phyloP scores from a whole-genome alignment of 257 asterid genomes.

The Nicotiana undulata region DNA sequence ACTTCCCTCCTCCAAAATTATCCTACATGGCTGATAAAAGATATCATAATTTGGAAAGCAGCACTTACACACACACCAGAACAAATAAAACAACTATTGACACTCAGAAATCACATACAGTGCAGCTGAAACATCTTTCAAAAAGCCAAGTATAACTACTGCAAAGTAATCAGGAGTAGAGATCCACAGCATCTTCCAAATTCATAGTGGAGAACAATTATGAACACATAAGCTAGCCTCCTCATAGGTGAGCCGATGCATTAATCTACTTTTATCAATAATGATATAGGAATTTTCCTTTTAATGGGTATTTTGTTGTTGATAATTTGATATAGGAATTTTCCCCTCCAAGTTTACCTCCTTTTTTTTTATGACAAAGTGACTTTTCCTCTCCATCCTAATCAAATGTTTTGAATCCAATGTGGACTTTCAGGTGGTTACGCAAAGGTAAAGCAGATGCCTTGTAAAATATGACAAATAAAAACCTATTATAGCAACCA shows the following conservation, averaged over 20 bases:
- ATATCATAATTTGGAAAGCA: neutral
- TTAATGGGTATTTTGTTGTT: no score
- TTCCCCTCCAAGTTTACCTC: neutral
- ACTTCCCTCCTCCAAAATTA: neutral
- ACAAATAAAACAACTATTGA: neutral
- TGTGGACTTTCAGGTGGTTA: neutral
- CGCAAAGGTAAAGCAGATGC: neutral
- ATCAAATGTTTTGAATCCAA: neutral
- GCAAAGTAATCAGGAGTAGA: neutral
- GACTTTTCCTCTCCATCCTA: neutral
- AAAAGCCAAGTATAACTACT: neutral
- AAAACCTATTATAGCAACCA: neutral
- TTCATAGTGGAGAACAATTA: neutral
- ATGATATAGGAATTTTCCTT: neutral
- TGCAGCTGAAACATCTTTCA: neutral
- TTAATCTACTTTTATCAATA: neutral
- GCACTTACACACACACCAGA: neutral
- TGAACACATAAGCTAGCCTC: neutral
- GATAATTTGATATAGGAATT: neutral
- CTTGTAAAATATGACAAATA: neutral
- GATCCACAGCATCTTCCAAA: neutral
- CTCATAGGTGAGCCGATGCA: neutral
- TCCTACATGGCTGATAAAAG: neutral
- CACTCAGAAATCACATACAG: neutral
- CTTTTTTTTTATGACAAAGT: neutral